phyloP scores from a whole-genome alignment of 2,329 filamentous ascomycete species.

The Aspergillus texensis region DNA sequence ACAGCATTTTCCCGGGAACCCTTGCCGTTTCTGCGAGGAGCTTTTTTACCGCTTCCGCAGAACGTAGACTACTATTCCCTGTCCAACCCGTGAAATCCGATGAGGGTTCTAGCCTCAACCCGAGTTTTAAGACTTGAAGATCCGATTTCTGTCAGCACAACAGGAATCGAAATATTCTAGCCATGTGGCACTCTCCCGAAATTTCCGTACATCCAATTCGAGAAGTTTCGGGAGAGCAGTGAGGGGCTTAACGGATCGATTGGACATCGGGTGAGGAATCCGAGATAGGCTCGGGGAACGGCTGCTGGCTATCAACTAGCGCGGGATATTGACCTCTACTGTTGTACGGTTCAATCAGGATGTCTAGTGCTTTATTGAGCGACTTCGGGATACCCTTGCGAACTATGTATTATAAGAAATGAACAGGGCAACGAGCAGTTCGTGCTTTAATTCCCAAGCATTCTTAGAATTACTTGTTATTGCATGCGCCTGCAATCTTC shows the following conservation, averaged over 20 bases:
- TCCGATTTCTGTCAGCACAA: too few species aligned
- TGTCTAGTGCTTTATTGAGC: not conserved
- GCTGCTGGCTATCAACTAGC: not conserved
- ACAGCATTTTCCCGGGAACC: too few species aligned
- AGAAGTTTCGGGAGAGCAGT: not conserved
- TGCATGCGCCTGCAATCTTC: not conserved
- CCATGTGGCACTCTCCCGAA: too few species aligned
- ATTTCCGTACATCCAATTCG: not conserved
- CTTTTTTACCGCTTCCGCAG: too few species aligned
- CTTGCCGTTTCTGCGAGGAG: too few species aligned
- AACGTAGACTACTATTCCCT: too few species aligned
- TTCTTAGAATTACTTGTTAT: not conserved
- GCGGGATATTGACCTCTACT: not conserved
- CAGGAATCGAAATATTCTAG: too few species aligned
- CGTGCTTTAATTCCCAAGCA: not conserved
- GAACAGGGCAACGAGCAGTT: too few species aligned
- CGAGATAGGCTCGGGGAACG: not conserved
- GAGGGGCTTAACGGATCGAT: too few species aligned
- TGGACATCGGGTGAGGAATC: not conserved
- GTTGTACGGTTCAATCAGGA: not conserved
- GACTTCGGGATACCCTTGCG: not conserved
- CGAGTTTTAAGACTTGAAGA: too few species aligned
- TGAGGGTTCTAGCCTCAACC: too few species aligned
- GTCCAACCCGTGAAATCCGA: too few species aligned
- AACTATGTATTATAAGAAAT: not conserved